These are phyloP conservation scores for Leishmania tropica DNA, from an alignment of 208 protist species.

Conservation along the genomic window DNA sequence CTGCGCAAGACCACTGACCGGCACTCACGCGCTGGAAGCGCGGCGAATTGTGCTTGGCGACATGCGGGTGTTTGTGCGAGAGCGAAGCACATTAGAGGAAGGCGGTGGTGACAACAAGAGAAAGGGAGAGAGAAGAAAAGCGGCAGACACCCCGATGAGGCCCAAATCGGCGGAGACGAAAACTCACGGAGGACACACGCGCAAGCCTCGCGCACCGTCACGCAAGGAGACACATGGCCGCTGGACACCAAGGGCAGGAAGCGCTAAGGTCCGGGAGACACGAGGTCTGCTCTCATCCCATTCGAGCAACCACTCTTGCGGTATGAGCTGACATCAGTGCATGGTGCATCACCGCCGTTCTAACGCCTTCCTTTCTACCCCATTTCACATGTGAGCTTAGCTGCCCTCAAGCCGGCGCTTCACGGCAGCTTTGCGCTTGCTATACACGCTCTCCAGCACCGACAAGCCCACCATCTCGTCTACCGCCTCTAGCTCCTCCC, in stretches of 20 bases:
- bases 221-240: background rate
- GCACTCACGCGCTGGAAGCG: background rate
- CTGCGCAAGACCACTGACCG: background rate
- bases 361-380: background rate
- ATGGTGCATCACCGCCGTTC: background rate
- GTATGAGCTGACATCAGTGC: background rate
- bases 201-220: background rate
- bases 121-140: no score
- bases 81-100: background rate
- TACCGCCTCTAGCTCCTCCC: slow-evolving; percentile 62
- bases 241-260: background rate
- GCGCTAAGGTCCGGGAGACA: background rate
- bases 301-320: no score
- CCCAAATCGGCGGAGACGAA: background rate
- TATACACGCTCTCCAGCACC: slow-evolving; percentile 82
- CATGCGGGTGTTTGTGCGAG: background rate
- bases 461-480: slow-evolving; percentile 81
- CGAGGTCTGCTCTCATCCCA: background rate
- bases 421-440: slow-evolving; percentile 60
- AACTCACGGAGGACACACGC: background rate
- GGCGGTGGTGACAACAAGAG: no score
- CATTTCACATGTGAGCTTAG: background rate
- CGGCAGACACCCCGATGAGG: background rate
- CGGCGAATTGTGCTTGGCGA: background rate
- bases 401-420: slow-evolving; percentile 43